Conservation (phyloP, 495 filamentous ascomycete species). For the Podospora conica region DNA sequence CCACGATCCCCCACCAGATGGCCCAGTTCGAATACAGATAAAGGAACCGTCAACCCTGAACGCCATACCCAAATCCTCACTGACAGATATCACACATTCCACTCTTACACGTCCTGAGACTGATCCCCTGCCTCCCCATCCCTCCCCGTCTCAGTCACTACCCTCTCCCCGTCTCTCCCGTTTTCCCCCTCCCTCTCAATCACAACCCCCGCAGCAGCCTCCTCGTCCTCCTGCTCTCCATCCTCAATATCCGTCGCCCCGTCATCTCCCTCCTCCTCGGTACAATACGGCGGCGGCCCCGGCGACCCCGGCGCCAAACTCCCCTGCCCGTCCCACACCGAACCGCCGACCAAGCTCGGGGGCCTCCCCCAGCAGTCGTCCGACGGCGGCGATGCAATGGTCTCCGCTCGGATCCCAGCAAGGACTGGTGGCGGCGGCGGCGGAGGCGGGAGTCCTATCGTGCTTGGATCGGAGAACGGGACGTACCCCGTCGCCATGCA, state of each 20-base stretch:
- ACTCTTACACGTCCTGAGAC: background rate
- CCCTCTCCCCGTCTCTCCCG: background rate
- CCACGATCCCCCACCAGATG: background rate
- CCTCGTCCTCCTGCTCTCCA: background rate
- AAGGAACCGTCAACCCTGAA: background rate
- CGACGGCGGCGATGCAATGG: background rate
- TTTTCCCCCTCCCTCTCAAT: background rate
- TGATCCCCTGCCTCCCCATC: no score
- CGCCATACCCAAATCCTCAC: background rate
- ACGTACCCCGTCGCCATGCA: constrained; percentile 2
- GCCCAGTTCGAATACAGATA: background rate
- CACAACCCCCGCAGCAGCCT: background rate
- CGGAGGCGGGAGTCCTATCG: background rate
- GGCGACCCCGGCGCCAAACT: background rate
- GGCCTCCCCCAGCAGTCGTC: background rate
- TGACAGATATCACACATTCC: background rate
- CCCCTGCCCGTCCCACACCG: background rate
- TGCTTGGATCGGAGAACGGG: background rate
- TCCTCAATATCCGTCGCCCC: constrained; percentile 2
- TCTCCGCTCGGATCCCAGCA: background rate
- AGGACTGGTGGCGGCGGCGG: background rate
- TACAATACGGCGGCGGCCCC: background rate
- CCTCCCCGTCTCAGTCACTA: no score
- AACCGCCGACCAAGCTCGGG: background rate
- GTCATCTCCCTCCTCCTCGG: background rate